phyloP scores from a whole-genome alignment of 257 asterid genomes.

The Lycium barbarum region DNA sequence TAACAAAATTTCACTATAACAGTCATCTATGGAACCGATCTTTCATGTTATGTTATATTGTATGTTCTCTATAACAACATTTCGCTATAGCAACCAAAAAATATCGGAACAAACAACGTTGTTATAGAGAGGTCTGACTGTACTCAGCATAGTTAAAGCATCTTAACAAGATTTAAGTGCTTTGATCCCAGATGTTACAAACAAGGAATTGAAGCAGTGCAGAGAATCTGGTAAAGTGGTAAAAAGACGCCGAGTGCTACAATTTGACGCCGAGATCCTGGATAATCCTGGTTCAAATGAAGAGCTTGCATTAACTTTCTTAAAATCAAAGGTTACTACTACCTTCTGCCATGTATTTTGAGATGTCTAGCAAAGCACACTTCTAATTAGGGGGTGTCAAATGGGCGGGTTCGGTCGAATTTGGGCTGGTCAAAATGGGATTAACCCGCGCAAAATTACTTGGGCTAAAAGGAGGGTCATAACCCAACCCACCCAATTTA shows the following conservation, averaged over 20 bases:
- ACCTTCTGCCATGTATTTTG: conserved; percentile 11
- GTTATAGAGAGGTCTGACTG: not conserved
- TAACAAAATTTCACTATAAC: too few relatives aligned
- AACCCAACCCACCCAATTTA: too few relatives aligned
- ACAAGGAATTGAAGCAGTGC: conserved; percentile 48
- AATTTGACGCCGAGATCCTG: conserved; percentile 59
- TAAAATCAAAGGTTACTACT: conserved; percentile 60
- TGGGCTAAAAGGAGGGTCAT: too few relatives aligned
- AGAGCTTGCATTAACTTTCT: conserved; percentile 38
- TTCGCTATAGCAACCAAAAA: too few relatives aligned
- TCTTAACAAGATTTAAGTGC: not conserved
- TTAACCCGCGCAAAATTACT: too few relatives aligned
- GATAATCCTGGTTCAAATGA: conserved; percentile 47
- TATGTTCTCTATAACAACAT: too few relatives aligned
- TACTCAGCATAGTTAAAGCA: not conserved
- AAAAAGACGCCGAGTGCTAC: conserved; percentile 73
- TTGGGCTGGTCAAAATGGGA: too few relatives aligned
- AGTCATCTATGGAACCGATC: too few relatives aligned
- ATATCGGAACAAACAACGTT: too few relatives aligned
- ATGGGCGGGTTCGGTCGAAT: too few relatives aligned
- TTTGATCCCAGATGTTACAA: conserved; percentile 42
- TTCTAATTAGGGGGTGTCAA: not conserved
- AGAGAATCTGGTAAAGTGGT: conserved; percentile 55
- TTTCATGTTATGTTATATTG: too few relatives aligned
- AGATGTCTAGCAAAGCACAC: not conserved